Evolutionary conservation across 176 grass and related monocot genomes (phyloP), one percentile per base, ranked within the genome.

Genomic region (Zoysia japonica): DNA sequence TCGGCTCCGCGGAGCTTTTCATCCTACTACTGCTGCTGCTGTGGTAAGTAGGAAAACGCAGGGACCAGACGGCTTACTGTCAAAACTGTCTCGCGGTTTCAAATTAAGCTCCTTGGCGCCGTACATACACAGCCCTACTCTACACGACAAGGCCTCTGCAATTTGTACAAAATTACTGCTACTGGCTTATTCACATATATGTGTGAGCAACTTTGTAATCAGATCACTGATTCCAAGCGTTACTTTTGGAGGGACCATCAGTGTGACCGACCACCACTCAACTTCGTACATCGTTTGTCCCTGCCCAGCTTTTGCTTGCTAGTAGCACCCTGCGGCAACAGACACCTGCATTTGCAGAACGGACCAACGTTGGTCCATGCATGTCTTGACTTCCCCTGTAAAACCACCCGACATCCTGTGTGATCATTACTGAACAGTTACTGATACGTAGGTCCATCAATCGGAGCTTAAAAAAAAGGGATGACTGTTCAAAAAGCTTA

Each of bases 221-320:
- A 10, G 3, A 7, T 36, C 46, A 16, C 47, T 16, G 14, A 67
- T 61, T 66, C 39, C 48, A 35, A 15, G 52, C 35, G 50, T 47
- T 41, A 36, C 35, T 76, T 76, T 68, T 49, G 72, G 28, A 28
- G 28, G 72, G 64, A 83, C 81, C 72, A 83, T 83, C 47, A 45
- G n/a, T 45, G 20, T 59, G 59, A 49, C 28, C n/a, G 59, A 49
- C 28, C n/a, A 83, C 61, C 36, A 84, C 12, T 62, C 35, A n/a
- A 20, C 11, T 40, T 17, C 17, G 61, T 84, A 72, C 63, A 50
- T 20, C 81, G 50, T 76, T 75, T 76, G 52, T 60, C 9, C 72
- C 42, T 56, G n/a, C 17, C 8, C 72, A 76, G 51, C 28, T 60
- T 51, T 63, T 61, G 12, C 56, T 62, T 11, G 53, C 77, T 68